Evolutionary conservation across 306 rosid species (phyloP).

Genomic region (Rosa persica): DNA sequence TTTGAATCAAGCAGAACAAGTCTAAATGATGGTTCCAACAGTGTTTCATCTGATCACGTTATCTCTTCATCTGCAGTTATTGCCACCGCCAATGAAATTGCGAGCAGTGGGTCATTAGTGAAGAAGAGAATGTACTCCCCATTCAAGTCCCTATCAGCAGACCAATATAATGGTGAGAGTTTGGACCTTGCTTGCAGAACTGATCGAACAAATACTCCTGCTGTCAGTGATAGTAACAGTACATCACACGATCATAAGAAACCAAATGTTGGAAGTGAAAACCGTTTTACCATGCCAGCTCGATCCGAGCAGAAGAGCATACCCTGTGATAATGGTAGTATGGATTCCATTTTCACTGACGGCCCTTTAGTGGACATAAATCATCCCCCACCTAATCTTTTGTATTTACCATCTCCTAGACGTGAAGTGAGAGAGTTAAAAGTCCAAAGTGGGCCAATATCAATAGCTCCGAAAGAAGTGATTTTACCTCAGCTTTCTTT

Average conservation of each 20-base stretch:
- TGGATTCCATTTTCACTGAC: conserved; percentile 42
- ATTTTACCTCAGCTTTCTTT: conserved; percentile 58
- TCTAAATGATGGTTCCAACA: conserved; percentile 36
- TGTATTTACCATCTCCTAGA: conserved; percentile 37
- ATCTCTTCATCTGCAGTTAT: conserved; percentile 35
- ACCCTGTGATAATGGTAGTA: conserved; percentile 15
- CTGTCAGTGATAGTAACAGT: conserved; percentile 36
- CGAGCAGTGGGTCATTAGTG: conserved; percentile 54
- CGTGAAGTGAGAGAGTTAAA: conserved; percentile 40
- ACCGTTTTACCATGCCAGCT: conserved; percentile 37
- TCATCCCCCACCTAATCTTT: conserved; percentile 31
- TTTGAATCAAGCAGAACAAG: conserved; percentile 60
- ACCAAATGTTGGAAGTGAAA: conserved; percentile 75
- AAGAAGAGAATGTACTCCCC: conserved; percentile 89
- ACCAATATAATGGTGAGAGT: conserved; percentile 62
- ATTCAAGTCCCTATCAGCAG: conserved; percentile 54
- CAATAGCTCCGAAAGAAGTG: conserved; percentile 40
- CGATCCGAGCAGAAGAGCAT: conserved; percentile 51
- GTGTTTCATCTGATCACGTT: conserved; percentile 34
- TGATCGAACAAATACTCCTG: conserved; percentile 25
- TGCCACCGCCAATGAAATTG: conserved; percentile 40
- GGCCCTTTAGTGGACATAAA: conserved; percentile 56
- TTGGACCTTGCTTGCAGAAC: conserved; percentile 65
- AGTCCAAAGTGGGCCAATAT: conserved; percentile 37
- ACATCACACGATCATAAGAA: conserved; percentile 71